phyloP scores from a whole-genome alignment of 331 rosid species.

The Malus hybrid region DNA sequence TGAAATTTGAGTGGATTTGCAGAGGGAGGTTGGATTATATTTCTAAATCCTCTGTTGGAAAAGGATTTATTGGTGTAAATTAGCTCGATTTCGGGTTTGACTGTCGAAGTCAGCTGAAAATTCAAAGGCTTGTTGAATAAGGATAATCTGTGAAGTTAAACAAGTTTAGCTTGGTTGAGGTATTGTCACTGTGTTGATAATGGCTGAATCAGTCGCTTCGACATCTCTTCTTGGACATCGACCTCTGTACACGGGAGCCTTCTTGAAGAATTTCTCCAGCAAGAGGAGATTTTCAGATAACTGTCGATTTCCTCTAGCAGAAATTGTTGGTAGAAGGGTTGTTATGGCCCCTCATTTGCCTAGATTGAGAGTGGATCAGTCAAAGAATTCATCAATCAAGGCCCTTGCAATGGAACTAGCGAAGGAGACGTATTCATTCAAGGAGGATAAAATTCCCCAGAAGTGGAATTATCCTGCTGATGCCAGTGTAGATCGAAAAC shows the following conservation, averaged over 20 bases:
- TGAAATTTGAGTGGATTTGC: neutral
- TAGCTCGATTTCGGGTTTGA: neutral
- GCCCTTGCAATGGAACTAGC: conserved; percentile 73
- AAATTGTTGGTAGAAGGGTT: conserved; percentile 47
- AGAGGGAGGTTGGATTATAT: neutral
- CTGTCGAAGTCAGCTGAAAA: conserved; percentile 9
- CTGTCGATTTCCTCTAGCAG: conserved; percentile 28
- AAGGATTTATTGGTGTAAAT: neutral
- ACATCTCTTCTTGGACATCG: conserved; percentile 64
- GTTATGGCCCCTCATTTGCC: conserved; percentile 31
- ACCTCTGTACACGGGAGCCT: conserved; percentile 46
- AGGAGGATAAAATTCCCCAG: conserved; percentile 59
- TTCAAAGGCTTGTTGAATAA: conserved; percentile 14
- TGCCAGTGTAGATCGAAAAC: conserved; percentile 51
- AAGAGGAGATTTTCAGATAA: conserved; percentile 40
- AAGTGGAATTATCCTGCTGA: conserved; percentile 45
- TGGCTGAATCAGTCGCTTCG: conserved; percentile 87
- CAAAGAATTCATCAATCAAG: conserved; percentile 35
- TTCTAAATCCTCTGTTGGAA: conserved; percentile 7
- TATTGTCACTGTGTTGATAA: conserved; percentile 6
- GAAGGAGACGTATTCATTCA: conserved; percentile 62
- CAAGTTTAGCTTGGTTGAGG: conserved; percentile 21
- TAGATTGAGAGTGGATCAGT: conserved; percentile 22
- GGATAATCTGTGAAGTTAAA: neutral
- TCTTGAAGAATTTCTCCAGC: conserved; percentile 29